Evolutionary conservation across 805 yeast species (phyloP), one percentile per base, ranked within the genome.

Genomic region (Candida methanosorbosa): DNA sequence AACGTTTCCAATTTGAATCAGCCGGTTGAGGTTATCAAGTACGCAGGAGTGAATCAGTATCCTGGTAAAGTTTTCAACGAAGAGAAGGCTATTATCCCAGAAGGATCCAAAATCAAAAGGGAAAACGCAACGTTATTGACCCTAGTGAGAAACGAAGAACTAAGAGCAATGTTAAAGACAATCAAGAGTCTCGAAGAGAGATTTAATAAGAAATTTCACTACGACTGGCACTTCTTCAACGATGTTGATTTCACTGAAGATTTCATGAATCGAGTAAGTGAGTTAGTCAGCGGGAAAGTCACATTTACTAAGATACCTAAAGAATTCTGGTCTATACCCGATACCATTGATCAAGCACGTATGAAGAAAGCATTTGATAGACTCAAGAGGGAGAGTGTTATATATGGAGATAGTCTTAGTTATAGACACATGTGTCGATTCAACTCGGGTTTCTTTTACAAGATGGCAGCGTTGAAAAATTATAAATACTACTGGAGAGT

Each of bases 371-470:
- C 49, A 12, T 42, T 60, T 44, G 38, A 41, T 5, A 40, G 47
- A 21, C 41, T 62, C 50, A 42, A 44, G 5, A 41, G 52, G 16
- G 39, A 46, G 27, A 39, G 46, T 11, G 66, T 78, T 19, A 61
- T 70, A 11, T 81, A 81, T 50, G 87, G 79, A 13, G 72, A 61
- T 12, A 63, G 71, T 13, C 71, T 72, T 35, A 62, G 75, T 14
- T 83, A 83, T 52, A 64, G 90, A 42, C 81, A 78, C 52, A 83
- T 83, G 94, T 68, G 71, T 38, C 49, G 73, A 21, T 68, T 52
- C 41, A 60, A 56, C 34, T 56, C 63, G 21, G 73, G 73, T 40
- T 80, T 78, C 44, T 72, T 72, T 52, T 72, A 66, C 58, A 62
- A 68, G 44, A 63, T 69, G 48, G 61, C 63, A 21, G 52, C 68